A percentile compares a stretch with the other conserved stretches of the same genome.
Conservation (phyloP, 176 grass and related monocot genomes). For the Paspalum vaginatum region DNA sequence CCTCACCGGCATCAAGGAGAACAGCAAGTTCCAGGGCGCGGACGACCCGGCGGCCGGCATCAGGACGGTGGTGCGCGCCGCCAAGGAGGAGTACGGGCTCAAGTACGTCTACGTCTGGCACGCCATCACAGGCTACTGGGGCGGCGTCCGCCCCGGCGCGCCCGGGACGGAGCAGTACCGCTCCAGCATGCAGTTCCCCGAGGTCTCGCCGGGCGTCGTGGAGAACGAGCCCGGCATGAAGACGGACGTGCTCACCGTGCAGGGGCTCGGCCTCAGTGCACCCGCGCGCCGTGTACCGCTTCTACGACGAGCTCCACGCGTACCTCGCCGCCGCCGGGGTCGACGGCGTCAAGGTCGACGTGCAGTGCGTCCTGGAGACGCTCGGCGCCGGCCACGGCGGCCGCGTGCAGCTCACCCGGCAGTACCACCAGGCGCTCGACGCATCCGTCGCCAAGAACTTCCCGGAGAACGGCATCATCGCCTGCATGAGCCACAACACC, state of each 20-base stretch:
- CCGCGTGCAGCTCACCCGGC: constrained; percentile 67
- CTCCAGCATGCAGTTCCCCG: constrained; percentile 73
- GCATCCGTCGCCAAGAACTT: constrained; percentile 88
- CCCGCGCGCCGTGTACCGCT: constrained; percentile 81
- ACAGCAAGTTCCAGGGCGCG: constrained; percentile 77
- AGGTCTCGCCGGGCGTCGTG: constrained; percentile 70
- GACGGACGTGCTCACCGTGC: constrained; percentile 74
- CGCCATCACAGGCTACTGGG: constrained; percentile 97
- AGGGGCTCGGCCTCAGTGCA: constrained; percentile 89
- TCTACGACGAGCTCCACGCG: constrained; percentile 92
- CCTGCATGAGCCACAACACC: constrained; percentile 98
- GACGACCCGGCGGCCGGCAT: constrained; percentile 66
- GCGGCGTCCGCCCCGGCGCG: constrained; percentile 70
- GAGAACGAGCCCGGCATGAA: constrained; percentile 86
- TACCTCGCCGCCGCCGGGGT: constrained; percentile 79
- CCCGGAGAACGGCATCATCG: constrained; percentile 89
- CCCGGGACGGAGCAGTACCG: constrained; percentile 67
- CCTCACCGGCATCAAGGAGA: constrained; percentile 91
- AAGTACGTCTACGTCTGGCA: constrained; percentile 99
- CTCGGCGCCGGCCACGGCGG: constrained; percentile 80
- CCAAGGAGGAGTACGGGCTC: constrained; percentile 79
- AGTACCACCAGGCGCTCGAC: constrained; percentile 89
- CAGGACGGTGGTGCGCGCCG: constrained; percentile 63
- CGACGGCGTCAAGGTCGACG: constrained; percentile 96
- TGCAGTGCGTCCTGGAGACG: constrained; percentile 90